Percentiles rank a stretch among this genome's conserved stretches.
These are phyloP conservation scores for Leccinum disarticulatum DNA, from an alignment of 768 basidiomycete species.

Conservation along the genomic window DNA sequence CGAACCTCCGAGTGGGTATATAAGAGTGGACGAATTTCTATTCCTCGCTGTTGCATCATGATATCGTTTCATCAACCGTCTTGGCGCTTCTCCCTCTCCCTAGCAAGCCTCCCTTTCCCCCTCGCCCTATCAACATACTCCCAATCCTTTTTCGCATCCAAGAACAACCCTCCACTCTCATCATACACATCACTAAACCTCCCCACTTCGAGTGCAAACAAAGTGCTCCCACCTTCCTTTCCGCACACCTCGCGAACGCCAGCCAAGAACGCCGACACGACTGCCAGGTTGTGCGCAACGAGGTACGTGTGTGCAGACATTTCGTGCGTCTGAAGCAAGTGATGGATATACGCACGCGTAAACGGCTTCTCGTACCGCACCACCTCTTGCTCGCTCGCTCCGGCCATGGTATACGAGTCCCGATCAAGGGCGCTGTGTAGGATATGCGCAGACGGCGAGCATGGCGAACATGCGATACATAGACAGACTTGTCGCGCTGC, in stretches of 20 bases:
- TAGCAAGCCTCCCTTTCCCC: conserved; percentile 71
- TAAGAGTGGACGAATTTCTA: not conserved
- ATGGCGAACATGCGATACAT: conserved; percentile 59
- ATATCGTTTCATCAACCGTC: not conserved
- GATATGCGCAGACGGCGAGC: conserved; percentile 33
- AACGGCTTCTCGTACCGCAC: conserved; percentile 33
- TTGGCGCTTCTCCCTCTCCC: conserved; percentile 52
- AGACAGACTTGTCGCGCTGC: conserved; percentile 35
- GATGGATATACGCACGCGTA: conserved; percentile 72
- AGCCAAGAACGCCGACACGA: conserved; percentile 64
- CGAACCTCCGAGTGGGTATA: too few relatives aligned
- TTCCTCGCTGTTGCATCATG: not conserved
- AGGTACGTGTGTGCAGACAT: conserved; percentile 83
- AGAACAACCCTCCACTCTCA: conserved; percentile 43
- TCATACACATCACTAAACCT: conserved; percentile 55
- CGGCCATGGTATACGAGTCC: conserved; percentile 18
- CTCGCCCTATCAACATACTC: conserved; percentile 63
- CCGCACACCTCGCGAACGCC: conserved; percentile 45
- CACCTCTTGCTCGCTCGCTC: not conserved
- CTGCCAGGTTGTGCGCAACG: conserved; percentile 69
- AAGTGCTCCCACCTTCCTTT: not conserved
- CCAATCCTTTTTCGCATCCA: conserved; percentile 58
- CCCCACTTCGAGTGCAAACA: conserved; percentile 47
- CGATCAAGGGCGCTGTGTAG: conserved; percentile 48
- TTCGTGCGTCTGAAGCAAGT: conserved; percentile 85